A percentile compares a stretch with the other conserved stretches of the same genome.
phyloP scores from a whole-genome alignment of 2,329 filamentous ascomycete species.

The Colletotrichum spinosum region DNA sequence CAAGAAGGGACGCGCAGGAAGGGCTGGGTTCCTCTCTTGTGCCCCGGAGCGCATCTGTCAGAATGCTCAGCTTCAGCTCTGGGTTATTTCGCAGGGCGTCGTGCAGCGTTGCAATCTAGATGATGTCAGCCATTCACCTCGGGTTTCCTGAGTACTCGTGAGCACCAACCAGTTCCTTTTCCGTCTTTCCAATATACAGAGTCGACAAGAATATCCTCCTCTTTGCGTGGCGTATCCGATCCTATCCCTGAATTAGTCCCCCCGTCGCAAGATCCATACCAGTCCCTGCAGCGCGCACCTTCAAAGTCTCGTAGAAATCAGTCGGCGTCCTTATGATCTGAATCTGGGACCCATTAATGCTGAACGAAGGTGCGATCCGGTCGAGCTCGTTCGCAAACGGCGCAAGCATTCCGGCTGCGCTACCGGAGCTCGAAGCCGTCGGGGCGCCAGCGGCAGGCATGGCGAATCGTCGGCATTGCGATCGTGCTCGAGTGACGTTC shows the following conservation, averaged over 20 bases:
- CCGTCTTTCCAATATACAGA: slow-evolving; percentile 93
- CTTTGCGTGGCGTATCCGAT: slow-evolving; percentile 84
- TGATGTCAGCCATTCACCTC: not conserved
- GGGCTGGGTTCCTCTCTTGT: slow-evolving; percentile 89
- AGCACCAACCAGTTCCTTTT: slow-evolving; percentile 78
- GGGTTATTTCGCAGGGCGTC: slow-evolving; percentile 81
- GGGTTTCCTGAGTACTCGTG: not conserved
- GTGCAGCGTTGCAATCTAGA: slow-evolving; percentile 78
- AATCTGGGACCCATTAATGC: slow-evolving; percentile 84
- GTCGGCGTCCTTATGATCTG: slow-evolving; percentile 81
- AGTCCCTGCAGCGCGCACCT: slow-evolving; percentile 64
- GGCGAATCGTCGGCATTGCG: slow-evolving; percentile 38
- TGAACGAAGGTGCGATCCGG: slow-evolving; percentile 89
- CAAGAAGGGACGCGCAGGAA: slow-evolving; percentile 89
- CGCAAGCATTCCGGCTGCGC: slow-evolving; percentile 56
- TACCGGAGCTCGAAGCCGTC: slow-evolving; percentile 41
- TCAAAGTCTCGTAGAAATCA: slow-evolving; percentile 93
- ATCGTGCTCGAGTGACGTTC: slow-evolving; percentile 21
- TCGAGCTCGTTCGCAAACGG: slow-evolving; percentile 81
- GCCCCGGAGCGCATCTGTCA: slow-evolving; percentile 91
- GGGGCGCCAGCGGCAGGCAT: slow-evolving; percentile 35
- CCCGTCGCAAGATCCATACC: slow-evolving; percentile 1
- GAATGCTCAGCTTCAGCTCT: slow-evolving; percentile 82
- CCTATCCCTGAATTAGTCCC: slow-evolving; percentile 54
- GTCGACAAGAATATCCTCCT: slow-evolving; percentile 92